Evolutionary conservation across 495 filamentous ascomycete genomes (phyloP).

Genomic region (Tuber indicum): DNA sequence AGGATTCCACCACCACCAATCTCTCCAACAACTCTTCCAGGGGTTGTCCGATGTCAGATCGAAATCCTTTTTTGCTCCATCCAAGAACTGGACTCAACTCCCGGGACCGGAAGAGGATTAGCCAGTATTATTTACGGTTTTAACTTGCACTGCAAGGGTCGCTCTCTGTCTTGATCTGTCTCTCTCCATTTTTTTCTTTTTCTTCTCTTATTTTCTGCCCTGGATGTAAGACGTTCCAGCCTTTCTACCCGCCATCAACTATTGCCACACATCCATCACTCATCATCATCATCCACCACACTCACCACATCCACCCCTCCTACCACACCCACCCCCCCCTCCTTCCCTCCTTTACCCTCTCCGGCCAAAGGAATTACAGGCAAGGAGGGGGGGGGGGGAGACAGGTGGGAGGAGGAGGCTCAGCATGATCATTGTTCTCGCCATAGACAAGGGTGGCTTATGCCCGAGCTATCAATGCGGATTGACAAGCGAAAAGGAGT

Average conservation of each 20-base stretch:
- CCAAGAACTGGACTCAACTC: neutral
- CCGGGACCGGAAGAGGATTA: neutral
- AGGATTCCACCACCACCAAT: neutral
- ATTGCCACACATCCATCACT: neutral
- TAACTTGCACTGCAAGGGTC: neutral
- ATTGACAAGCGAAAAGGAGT: neutral
- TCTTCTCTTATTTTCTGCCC: neutral
- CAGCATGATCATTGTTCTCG: constrained; percentile 1
- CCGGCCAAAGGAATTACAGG: neutral
- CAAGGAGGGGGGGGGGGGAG: neutral
- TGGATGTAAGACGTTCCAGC: neutral
- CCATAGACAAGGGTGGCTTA: constrained; percentile 3
- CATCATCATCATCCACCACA: neutral
- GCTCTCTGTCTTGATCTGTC: neutral
- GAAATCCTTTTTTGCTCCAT: neutral
- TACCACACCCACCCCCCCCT: neutral
- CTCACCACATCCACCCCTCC: neutral
- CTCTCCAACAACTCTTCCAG: neutral
- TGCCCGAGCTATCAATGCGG: neutral
- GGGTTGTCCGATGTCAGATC: neutral
- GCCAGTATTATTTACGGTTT: neutral
- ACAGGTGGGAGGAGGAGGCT: neutral
- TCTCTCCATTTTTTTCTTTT: neutral
- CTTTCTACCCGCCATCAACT: neutral
- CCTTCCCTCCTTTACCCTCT: neutral